phyloP scores from a whole-genome alignment of 2,329 filamentous ascomycete species.

The Cyanodermella asteris region DNA sequence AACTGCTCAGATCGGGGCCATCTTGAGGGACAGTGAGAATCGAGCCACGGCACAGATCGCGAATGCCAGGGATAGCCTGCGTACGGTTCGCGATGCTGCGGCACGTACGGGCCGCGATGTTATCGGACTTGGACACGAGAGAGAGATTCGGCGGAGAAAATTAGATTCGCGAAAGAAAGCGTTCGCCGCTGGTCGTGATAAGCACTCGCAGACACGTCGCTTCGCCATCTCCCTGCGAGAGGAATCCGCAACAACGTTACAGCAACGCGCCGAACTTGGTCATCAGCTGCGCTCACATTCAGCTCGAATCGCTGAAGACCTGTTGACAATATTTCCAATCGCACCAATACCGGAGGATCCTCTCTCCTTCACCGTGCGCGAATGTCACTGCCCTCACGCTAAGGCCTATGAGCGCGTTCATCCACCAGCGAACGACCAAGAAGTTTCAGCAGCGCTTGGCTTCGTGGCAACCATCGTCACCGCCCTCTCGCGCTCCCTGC shows the following conservation, averaged over 20 bases:
- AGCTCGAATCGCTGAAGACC: slow-evolving; percentile 73
- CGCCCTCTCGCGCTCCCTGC: slow-evolving; percentile 62
- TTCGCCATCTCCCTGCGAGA: slow-evolving; percentile 36
- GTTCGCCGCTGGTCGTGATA: slow-evolving; percentile 45
- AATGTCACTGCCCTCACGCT: slow-evolving; percentile 58
- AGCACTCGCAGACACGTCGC: slow-evolving; percentile 32
- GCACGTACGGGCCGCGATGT: slow-evolving; percentile 43
- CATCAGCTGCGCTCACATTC: slow-evolving; percentile 75
- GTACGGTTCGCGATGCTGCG: slow-evolving; percentile 39
- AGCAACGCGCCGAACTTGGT: slow-evolving; percentile 45
- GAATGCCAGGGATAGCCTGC: slow-evolving; percentile 28
- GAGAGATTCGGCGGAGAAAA: too few species aligned
- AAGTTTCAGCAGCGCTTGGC: slow-evolving; percentile 50
- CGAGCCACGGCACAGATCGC: slow-evolving; percentile 19
- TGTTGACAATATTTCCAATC: slow-evolving; percentile 62
- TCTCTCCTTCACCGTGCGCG: slow-evolving; percentile 66
- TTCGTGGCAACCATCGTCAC: slow-evolving; percentile 55
- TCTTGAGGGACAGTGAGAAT: slow-evolving; percentile 16
- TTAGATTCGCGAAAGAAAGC: slow-evolving; percentile 42
- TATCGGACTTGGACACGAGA: slow-evolving; percentile 41
- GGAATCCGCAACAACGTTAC: slow-evolving; percentile 29
- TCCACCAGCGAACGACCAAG: slow-evolving; percentile 61
- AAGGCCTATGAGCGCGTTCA: slow-evolving; percentile 45
- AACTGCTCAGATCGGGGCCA: slow-evolving; percentile 50
- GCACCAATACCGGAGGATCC: slow-evolving; percentile 40